Percentiles rank a stretch among this genome's conserved stretches.
phyloP scores from a whole-genome alignment of 805 yeast species.

The Kodamaea kakaduensis region DNA sequence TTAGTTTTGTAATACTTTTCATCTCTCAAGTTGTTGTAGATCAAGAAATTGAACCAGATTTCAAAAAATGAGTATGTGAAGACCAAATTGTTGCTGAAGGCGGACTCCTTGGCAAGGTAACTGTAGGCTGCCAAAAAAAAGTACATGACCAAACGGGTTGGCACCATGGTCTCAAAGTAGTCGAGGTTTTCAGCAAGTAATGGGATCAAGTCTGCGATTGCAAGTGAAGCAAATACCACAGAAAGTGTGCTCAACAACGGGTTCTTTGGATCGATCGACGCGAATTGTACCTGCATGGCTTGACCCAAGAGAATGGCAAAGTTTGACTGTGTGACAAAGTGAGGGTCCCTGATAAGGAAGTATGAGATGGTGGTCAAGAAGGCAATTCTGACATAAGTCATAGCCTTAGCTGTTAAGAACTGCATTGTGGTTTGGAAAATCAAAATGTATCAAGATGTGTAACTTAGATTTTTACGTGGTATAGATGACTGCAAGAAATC shows the following conservation, averaged over 20 bases:
- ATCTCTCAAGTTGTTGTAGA: constrained; percentile 59
- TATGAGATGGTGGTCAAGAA: constrained; percentile 44
- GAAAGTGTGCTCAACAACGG: constrained; percentile 50
- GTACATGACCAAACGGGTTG: constrained; percentile 48
- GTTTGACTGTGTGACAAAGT: constrained; percentile 40
- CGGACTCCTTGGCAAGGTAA: constrained; percentile 42
- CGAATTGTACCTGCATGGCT: constrained; percentile 50
- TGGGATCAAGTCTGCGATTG: constrained; percentile 58
- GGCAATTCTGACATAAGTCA: constrained; percentile 45
- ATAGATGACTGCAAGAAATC: too few species aligned
- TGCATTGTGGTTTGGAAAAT: too few species aligned
- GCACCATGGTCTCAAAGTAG: constrained; percentile 60
- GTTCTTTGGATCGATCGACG: constrained; percentile 30
- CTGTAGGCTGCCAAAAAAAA: constrained; percentile 49
- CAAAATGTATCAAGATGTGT: too few species aligned
- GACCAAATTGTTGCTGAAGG: constrained; percentile 58
- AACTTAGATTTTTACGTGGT: too few species aligned
- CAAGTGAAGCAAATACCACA: constrained; percentile 40
- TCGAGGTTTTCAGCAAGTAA: constrained; percentile 40
- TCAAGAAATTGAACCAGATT: constrained; percentile 64
- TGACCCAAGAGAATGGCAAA: constrained; percentile 51
- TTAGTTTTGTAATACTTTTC: constrained; percentile 53
- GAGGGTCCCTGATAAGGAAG: constrained; percentile 46
- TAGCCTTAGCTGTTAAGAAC: constrained; percentile 46
- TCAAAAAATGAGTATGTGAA: constrained; percentile 60